Base-by-base conservation (phyloP, 805 yeast species). In the Pichia nanzhaoensis region DNA sequence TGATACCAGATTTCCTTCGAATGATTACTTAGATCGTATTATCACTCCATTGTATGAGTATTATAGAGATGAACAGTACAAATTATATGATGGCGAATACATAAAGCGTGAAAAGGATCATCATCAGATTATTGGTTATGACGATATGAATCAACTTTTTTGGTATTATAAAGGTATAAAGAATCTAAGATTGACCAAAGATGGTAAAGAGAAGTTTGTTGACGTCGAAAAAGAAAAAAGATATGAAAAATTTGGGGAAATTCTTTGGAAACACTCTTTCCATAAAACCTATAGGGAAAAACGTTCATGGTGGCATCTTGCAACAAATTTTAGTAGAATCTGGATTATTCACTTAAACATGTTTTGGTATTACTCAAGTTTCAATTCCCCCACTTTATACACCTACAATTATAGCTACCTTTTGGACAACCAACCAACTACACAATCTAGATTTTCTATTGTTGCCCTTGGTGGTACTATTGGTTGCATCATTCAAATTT, bases 41-140 rank as follows among this genome's bases (percentile, higher is more conserved):
- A 69, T 75, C 14, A 69, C 71, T 4, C 80, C 80, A 1, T 40
- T 75, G 16, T 75, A 83, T 66, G 61, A 66, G 44, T 87, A 71
- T 58, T 69, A 85, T 32, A 73, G 83, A 51, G 76, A 74, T 49
- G 95, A 88, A 65, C 83, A 80, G 24, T 82, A 77, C 59, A 77
- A 76, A 52, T 59, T 71, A 8, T 58, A 59, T 45, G 75, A 78
- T 38, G 86, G 82, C 3, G 67, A 66, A 43, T 78, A 73, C 65
- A 70, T 73, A 32, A 77, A 80, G 63, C 77, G 80, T 49, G 89
- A 80, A 56, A 74, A 74, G 54, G 93, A 87, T 65, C 93, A 80
- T 69, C 60, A 71, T 61, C 60, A 74, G 52, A 69, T 80, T 59
- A 58, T 80, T 61, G 74, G 85, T 50, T 62, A 83, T 52, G 80